Evolutionary conservation across 1,284 basidiomycete species (phyloP), one percentile per base, ranked within the genome.

Genomic region (Irpex rosettiformis): DNA sequence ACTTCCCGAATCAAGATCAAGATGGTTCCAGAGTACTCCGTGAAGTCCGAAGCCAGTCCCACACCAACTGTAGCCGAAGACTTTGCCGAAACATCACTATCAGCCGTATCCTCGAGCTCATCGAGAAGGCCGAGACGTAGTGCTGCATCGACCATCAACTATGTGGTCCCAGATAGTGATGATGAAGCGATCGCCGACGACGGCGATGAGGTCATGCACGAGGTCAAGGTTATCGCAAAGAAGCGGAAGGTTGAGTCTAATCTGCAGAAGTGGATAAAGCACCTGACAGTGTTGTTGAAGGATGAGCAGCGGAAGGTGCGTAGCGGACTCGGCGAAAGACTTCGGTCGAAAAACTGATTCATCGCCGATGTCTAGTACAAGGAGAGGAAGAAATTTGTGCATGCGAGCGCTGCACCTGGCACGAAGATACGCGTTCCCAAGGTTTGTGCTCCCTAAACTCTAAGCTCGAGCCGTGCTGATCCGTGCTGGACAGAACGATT

Each of bases 401-500:
- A 85, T 62, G 79, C 76, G 59, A 69, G 72, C 22, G 67, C 69
- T 40, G 72, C 68, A 18, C 72, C 73, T 6, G 82, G 77, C 24
- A 65, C 69, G 8, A 86, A 80, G 67, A 64, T 80, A 18, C 79
- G 81, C 27, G 67, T 85, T 25, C 67, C 73, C 49, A 89, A 86
- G 80, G 88, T 87, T 57, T 61, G 76, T 67, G 13, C n/a, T 27
- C 27, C 21, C 18, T 24, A 24, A 43, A n/a, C n/a, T n/a, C n/a
- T n/a, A n/a, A n/a, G n/a, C n/a, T n/a, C n/a, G n/a, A n/a, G n/a
- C n/a, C n/a, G n/a, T n/a, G n/a, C n/a, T n/a, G n/a, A n/a, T n/a
- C n/a, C n/a, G n/a, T n/a, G n/a, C n/a, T n/a, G n/a, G n/a, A n/a
- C 61, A 90, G 88, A 84, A 75, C 63, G 84, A 86, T 33, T 90